Conservation (phyloP, 305 asterid species). For the Fraxinus velutina region DNA sequence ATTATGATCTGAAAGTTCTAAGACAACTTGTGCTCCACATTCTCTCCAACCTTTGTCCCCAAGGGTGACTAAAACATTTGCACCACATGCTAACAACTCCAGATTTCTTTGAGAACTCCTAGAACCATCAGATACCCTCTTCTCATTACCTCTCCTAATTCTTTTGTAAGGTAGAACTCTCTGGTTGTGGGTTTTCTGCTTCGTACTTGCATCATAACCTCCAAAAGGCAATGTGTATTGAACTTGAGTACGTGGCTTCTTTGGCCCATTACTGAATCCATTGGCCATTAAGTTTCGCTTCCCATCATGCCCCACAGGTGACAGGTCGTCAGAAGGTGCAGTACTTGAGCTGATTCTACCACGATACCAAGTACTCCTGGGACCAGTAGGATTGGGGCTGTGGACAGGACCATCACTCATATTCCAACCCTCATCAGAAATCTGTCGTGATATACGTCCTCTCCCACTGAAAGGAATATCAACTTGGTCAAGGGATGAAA, state of each 20-base stretch:
- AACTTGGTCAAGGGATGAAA: conserved; percentile 50
- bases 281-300: conserved; percentile 40
- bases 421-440: conserved; percentile 44
- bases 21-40: conserved; percentile 62
- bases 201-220: conserved; percentile 49
- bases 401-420: conserved; percentile 33
- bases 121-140: conserved; percentile 57
- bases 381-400: conserved; percentile 38
- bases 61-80: conserved; percentile 68
- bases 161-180: conserved; percentile 68
- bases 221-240: conserved; percentile 76
- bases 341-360: conserved; percentile 47
- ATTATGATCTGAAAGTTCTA: conserved; percentile 76
- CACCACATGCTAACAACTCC: conserved; percentile 59
- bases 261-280: conserved; percentile 78
- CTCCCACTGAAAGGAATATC: conserved; percentile 35
- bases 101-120: conserved; percentile 50
- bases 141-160: conserved; percentile 82
- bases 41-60: conserved; percentile 96
- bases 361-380: conserved; percentile 38
- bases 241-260: conserved; percentile 88
- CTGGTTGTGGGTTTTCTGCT: conserved; percentile 50
- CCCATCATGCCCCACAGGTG: conserved; percentile 54
- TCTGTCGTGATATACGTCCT: conserved; percentile 33
- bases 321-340: conserved; percentile 47